Evolutionary conservation across 1,139 yeast genomes (phyloP), one percentile per base, ranked within the genome.

Genomic region (Taphrina communis): DNA sequence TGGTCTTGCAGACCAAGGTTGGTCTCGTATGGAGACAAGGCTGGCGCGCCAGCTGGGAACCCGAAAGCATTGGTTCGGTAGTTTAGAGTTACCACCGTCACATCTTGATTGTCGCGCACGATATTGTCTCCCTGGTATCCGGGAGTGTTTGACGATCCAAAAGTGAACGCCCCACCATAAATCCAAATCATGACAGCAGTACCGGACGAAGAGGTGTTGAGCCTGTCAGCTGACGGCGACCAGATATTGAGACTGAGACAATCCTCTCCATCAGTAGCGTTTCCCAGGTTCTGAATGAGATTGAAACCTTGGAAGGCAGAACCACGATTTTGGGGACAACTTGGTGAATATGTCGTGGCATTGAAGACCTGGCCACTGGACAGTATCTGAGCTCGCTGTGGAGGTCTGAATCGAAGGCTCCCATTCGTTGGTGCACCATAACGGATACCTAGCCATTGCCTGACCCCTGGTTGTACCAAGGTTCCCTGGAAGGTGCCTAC

Each of bases 1-100:
- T 75, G 77, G 69, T 80, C 82, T 61, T 75, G 73, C 14, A 80
- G 68, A 0, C 78, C 81, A 70, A 75, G 75, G 61, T 80, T 80
- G 21, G 69, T 63, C 14, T 57, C 19, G 75, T 74, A 35, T 72
- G 75, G 1, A 71, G 66, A 9, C 70, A 63, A 17, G 36, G 61
- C 59, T 17, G 59, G 61, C 9, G 67, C 56, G 7, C 67, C 67
- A 21, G 67, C 67, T 9, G 67, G 67, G 39, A 63, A 63, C 35
- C 67, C 67, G 35, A 63, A 63, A 6, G 35, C 35, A 44, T 56
- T 53, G 8, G 52, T 44, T 9, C 67, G 60, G 44, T 65, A 65
- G 42, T 65, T 65, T 35, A 65, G 31, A 11, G 63, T 41, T 14
- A 65, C 58, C 6, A 65, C 68, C 9, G 50, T 51, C 8, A 58